Conservation (phyloP, 108 stramenopile species). For the Cyclotella kingstonii region DNA sequence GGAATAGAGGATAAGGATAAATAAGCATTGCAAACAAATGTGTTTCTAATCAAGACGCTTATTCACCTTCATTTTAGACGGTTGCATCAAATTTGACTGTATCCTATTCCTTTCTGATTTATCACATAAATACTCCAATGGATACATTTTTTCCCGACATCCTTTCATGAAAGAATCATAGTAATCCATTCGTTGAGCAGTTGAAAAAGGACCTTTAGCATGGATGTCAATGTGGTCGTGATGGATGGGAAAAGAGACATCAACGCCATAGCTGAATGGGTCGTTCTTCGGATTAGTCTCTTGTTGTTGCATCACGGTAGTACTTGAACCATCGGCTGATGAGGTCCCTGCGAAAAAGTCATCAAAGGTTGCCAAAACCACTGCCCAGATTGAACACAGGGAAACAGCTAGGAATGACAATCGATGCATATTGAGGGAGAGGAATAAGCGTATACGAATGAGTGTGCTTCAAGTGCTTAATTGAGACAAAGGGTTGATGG, state of each 20-base stretch:
- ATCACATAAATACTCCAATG: slow-evolving; percentile 32
- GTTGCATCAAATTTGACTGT: slow-evolving; percentile 61
- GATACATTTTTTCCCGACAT: slow-evolving; percentile 28
- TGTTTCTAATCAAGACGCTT: background rate
- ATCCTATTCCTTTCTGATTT: slow-evolving; percentile 53
- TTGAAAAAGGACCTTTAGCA: background rate
- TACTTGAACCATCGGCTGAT: no score
- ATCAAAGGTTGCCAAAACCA: no score
- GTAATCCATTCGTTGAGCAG: slow-evolving; percentile 2
- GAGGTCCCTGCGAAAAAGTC: no score
- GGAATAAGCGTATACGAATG: no score
- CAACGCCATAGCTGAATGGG: slow-evolving; percentile 27
- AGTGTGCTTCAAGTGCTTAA: no score
- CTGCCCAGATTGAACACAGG: no score
- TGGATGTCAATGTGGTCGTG: background rate
- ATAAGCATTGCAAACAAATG: background rate
- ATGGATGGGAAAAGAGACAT: slow-evolving; percentile 49
- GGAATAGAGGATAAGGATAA: background rate
- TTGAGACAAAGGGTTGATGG: no score
- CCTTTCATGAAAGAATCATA: slow-evolving; percentile 42
- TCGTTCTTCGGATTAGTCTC: background rate
- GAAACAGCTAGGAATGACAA: no score
- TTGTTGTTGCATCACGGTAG: no score
- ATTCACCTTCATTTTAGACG: slow-evolving; percentile 37
- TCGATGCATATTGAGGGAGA: no score